Conservation (phyloP, 805 yeast genomes). For the Jamesozyma spencerorum region DNA sequence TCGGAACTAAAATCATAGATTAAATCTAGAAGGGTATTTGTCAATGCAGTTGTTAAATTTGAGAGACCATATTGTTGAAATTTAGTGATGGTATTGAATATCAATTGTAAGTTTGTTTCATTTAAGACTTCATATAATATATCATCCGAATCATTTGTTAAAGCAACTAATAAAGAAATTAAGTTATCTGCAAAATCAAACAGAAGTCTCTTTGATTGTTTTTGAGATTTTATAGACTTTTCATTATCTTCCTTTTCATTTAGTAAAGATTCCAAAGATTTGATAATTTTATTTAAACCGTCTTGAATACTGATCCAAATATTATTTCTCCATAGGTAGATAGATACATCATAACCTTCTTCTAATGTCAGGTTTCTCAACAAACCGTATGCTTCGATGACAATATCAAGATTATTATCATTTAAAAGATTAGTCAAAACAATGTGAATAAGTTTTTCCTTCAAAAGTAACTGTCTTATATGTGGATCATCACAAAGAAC, state of each 20-base stretch:
- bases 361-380: slow-evolving; percentile 72
- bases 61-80: slow-evolving; percentile 24
- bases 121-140: slow-evolving; percentile 37
- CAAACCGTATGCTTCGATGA: slow-evolving; percentile 72
- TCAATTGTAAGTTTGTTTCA: slow-evolving; percentile 18
- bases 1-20: slow-evolving; percentile 54
- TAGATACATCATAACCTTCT: slow-evolving; percentile 78
- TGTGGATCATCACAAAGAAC: slow-evolving; percentile 60
- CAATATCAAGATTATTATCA: slow-evolving; percentile 64
- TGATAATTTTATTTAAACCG: slow-evolving; percentile 42
- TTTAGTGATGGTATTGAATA: slow-evolving; percentile 22
- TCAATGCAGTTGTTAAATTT: slow-evolving; percentile 35
- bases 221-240: slow-evolving; percentile 9
- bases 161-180: slow-evolving; percentile 55
- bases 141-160: slow-evolving; percentile 57
- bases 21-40: slow-evolving; percentile 47
- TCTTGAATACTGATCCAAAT: slow-evolving; percentile 55
- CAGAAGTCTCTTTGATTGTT: slow-evolving; percentile 39
- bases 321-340: slow-evolving; percentile 66
- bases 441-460: slow-evolving; percentile 59
- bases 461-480: slow-evolving; percentile 54
- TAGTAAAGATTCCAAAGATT: slow-evolving; percentile 32
- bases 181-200: slow-evolving; percentile 67
- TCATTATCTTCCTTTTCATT: not conserved
- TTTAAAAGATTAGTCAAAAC: slow-evolving; percentile 55